A percentile compares a stretch with the other conserved stretches of the same genome.
These are phyloP conservation scores for Chalaropsis ovoidea DNA, from an alignment of 2,329 filamentous ascomycete species.

Conservation along the genomic window DNA sequence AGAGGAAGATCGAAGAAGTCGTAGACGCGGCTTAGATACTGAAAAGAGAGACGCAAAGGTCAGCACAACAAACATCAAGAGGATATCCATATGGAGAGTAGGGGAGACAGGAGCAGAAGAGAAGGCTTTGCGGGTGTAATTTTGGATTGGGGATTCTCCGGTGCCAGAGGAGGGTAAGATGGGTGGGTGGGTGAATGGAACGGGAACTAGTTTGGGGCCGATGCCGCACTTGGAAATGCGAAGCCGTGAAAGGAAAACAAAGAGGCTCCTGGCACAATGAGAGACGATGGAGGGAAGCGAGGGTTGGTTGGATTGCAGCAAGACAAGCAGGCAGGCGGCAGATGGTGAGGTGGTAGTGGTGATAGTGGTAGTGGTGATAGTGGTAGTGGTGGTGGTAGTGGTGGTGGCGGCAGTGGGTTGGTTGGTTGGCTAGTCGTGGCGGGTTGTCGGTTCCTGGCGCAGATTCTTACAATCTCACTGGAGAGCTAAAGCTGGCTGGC, in stretches of 20 bases:
- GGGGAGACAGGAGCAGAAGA: background rate
- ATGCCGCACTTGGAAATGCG: background rate
- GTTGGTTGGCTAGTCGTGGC: background rate
- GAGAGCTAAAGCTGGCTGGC: background rate
- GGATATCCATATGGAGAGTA: slow-evolving; percentile 18
- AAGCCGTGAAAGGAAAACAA: background rate
- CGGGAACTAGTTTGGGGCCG: background rate
- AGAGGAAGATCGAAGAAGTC: slow-evolving; percentile 22
- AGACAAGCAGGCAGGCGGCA: background rate
- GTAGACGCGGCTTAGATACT: slow-evolving; percentile 24
- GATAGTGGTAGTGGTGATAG: background rate
- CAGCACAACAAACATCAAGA: slow-evolving; percentile 21
- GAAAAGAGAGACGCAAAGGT: slow-evolving; percentile 21
- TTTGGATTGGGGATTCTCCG: no score
- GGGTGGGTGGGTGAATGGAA: background rate
- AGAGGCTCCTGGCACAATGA: no score
- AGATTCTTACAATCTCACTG: background rate
- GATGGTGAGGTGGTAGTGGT: background rate
- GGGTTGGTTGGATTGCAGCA: no score
- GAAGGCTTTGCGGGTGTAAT: background rate
- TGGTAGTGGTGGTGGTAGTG: no score
- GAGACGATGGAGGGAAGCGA: no score
- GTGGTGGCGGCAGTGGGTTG: background rate
- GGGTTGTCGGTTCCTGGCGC: background rate
- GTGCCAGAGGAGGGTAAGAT: background rate